Evolutionary conservation across 177 flowering plant species (phyloP), one percentile per base, ranked within the genome.

Genomic region (Telopea speciosissima): DNA sequence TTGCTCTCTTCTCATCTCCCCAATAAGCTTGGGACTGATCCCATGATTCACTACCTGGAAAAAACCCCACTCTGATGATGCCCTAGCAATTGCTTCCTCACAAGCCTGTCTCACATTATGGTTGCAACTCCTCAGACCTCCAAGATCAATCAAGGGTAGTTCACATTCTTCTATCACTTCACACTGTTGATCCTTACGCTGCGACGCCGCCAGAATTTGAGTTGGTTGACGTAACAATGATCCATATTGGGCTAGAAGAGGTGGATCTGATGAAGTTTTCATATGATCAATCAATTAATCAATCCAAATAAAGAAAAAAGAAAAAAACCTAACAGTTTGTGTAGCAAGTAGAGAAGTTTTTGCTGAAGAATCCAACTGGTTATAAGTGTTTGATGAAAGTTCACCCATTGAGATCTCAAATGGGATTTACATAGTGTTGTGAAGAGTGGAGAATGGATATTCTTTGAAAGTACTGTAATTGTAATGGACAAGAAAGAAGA

Each of bases 21-120:
- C 69, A 5, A 91, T 79, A 2, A 91, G 78, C 72, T 86, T 79
- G n/a, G 54, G 66, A 74, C 84, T 81, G 9, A 91, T 80, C 8
- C 92, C 92, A 79, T 91, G 97, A 83, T 91, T 91, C 71, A 89
- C 79, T 16, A 88, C 87, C 73, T 88, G 94, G 74, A 89, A 87
- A 76, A 89, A 89, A 11, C 90, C 93, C 90, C 93, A 87, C 58
- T 89, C 87, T 0, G 84, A 72, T 8, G 93, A 82, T 0, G 93
- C 93, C 25, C 63, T 71, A 3, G 62, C 75, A 6, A 88, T 88
- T 11, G 74, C 80, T 7, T 62, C 73, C 1, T 58, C 70, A 65
- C 90, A 85, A 42, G 77, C 76, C 40, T 21, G 24, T 42, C 80
- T 76, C 67, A 76, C 79, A n/a, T 23, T 62, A 24, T 66, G 67